These are phyloP conservation scores for Quercus phellos DNA, from an alignment of 331 rosid species.

Conservation along the genomic window DNA sequence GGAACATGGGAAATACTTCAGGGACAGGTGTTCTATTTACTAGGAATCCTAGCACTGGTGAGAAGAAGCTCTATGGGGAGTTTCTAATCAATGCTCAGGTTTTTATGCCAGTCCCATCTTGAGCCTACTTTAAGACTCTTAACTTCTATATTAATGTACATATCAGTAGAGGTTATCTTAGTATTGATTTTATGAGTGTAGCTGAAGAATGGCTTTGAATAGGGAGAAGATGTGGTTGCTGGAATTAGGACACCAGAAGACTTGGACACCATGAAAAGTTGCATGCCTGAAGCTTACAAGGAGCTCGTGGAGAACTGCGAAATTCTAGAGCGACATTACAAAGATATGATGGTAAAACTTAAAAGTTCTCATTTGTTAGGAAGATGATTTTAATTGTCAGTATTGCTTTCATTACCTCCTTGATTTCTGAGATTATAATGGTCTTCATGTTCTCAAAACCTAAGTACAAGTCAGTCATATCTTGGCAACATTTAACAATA, in stretches of 20 bases:
- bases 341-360: slow-evolving; percentile 85
- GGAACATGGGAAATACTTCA: slow-evolving; percentile 92
- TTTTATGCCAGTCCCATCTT: slow-evolving; percentile 21
- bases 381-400: background rate
- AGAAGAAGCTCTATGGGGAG: slow-evolving; percentile 93
- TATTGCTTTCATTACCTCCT: background rate
- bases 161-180: slow-evolving; percentile 6
- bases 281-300: slow-evolving; percentile 88
- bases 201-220: slow-evolving; percentile 21
- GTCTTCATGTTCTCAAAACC: background rate
- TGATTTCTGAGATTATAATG: background rate
- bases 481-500: background rate
- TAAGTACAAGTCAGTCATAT: background rate
- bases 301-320: slow-evolving; percentile 88
- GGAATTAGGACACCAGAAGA: slow-evolving; percentile 97
- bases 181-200: slow-evolving; percentile 7
- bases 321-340: slow-evolving; percentile 87
- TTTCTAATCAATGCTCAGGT: slow-evolving; percentile 97
- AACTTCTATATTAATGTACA: background rate
- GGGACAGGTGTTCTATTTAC: slow-evolving; percentile 98
- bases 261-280: slow-evolving; percentile 64
- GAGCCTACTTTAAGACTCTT: background rate
- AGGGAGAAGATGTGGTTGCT: slow-evolving; percentile 99
- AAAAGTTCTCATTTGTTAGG: background rate
- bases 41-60: slow-evolving; percentile 98